These are phyloP conservation scores for Lecanosticta acicola DNA, from an alignment of 2,329 filamentous ascomycete species.

Conservation along the genomic window DNA sequence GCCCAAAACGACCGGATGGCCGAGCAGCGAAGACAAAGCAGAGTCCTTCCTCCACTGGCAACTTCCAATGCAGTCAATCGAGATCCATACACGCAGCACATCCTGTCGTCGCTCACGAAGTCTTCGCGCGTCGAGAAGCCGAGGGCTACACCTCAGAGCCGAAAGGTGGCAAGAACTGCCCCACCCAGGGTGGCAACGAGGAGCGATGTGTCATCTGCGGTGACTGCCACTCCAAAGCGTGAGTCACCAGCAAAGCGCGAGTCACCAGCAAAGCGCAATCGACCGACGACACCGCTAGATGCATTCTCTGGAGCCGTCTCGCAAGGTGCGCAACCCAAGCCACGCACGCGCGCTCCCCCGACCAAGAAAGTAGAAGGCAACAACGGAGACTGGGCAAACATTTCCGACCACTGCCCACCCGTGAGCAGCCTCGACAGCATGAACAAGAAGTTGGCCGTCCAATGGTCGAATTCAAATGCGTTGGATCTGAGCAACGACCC, in stretches of 20 bases:
- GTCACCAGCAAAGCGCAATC: no score
- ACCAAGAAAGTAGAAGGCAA: conserved; percentile 25
- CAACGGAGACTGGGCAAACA: conserved; percentile 22
- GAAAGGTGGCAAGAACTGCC: conserved; percentile 5
- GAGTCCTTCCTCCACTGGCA: not conserved
- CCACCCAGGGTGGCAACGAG: conserved; percentile 4
- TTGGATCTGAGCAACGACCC: conserved; percentile 71
- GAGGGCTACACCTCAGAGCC: conserved; percentile 2
- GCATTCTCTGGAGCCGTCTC: conserved; percentile 5
- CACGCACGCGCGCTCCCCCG: conserved; percentile 24
- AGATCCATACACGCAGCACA: conserved; percentile 13
- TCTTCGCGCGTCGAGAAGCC: conserved; percentile 13
- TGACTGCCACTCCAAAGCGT: not conserved
- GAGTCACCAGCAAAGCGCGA: conserved; percentile 15
- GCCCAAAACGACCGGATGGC: conserved; percentile 11
- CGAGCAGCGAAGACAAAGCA: not conserved
- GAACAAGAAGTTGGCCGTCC: conserved; percentile 10
- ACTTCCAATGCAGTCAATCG: conserved; percentile 1
- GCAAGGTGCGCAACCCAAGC: conserved; percentile 19
- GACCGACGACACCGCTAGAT: conserved; percentile 15
- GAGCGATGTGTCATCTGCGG: not conserved
- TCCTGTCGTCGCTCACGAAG: conserved; percentile 14
- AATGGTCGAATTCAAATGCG: conserved; percentile 58
- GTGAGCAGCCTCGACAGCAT: conserved; percentile 19
- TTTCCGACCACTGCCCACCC: conserved; percentile 26